Conservation (phyloP, 495 filamentous ascomycete species). For the Peziza echinospora region DNA sequence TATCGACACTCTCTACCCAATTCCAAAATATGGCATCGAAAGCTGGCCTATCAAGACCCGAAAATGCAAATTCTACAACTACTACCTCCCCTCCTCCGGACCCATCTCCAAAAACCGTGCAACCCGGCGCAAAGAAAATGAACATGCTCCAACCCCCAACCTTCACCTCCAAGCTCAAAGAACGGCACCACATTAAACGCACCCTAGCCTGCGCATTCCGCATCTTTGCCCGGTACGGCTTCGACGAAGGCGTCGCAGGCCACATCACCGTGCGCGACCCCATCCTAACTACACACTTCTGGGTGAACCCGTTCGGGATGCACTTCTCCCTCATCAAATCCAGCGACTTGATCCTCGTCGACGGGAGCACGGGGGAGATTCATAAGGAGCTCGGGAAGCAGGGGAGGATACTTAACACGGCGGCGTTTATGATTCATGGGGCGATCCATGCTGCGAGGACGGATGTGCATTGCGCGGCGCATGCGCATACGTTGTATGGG, state of each 20-base stretch:
- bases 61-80: too few species aligned
- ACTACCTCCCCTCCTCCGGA: too few species aligned
- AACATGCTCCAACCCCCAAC: background rate
- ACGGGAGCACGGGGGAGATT: conserved; percentile 41
- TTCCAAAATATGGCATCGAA: too few species aligned
- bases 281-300: conserved; percentile 45
- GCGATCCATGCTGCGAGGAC: conserved; percentile 48
- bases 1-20: too few species aligned
- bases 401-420: conserved; percentile 36
- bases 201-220: conserved; percentile 53
- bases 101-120: background rate
- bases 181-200: conserved; percentile 47
- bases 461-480: conserved; percentile 50
- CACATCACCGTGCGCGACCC: conserved; percentile 30
- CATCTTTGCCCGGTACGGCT: conserved; percentile 45
- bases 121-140: background rate
- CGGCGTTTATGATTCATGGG: conserved; percentile 42
- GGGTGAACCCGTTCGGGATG: conserved; percentile 63
- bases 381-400: conserved; percentile 39
- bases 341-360: conserved; percentile 50
- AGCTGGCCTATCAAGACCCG: too few species aligned
- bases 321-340: conserved; percentile 47
- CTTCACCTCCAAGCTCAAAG: conserved; percentile 5
- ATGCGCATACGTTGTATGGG: conserved; percentile 51
- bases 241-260: conserved; percentile 39